Evolutionary conservation across 768 basidiomycete genomes (phyloP).

Genomic region (Phaeotremella fagi): DNA sequence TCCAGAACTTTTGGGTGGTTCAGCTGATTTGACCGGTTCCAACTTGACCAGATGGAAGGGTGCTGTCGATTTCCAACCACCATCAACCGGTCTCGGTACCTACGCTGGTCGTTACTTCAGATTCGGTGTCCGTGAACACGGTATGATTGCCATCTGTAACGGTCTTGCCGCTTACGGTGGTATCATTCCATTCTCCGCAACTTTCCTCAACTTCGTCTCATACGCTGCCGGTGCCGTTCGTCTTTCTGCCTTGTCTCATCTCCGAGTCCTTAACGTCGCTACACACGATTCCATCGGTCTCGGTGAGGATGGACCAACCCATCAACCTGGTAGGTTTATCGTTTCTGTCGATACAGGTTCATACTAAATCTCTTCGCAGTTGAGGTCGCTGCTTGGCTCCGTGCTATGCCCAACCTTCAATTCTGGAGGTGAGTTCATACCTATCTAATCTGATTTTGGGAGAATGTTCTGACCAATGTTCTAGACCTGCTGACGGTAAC

Average conservation of each 20-base stretch:
- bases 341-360: neutral
- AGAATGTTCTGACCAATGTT: slow-evolving; percentile 38
- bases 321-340: slow-evolving; percentile 60
- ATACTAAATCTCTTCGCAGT: slow-evolving; percentile 45
- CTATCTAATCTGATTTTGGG: too few relatives aligned
- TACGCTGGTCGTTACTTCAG: slow-evolving; percentile 88
- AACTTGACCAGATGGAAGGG: slow-evolving; percentile 68
- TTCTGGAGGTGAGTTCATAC: slow-evolving; percentile 56
- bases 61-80: slow-evolving; percentile 80
- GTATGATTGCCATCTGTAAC: slow-evolving; percentile 92
- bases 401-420: slow-evolving; percentile 83
- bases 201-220: slow-evolving; percentile 92
- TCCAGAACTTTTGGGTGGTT: slow-evolving; percentile 80
- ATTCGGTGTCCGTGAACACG: slow-evolving; percentile 96
- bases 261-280: slow-evolving; percentile 91
- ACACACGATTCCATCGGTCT: slow-evolving; percentile 90
- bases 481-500: slow-evolving; percentile 91
- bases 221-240: slow-evolving; percentile 91
- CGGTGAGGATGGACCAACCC: slow-evolving; percentile 86
- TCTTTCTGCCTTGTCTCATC: slow-evolving; percentile 78
- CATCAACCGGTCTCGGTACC: slow-evolving; percentile 72
- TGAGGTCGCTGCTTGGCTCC: slow-evolving; percentile 79
- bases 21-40: slow-evolving; percentile 85
- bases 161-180: slow-evolving; percentile 85
- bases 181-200: slow-evolving; percentile 83